Evolutionary conservation across 2,329 filamentous ascomycete species (phyloP).

Genomic region (Penicillium sp.): DNA sequence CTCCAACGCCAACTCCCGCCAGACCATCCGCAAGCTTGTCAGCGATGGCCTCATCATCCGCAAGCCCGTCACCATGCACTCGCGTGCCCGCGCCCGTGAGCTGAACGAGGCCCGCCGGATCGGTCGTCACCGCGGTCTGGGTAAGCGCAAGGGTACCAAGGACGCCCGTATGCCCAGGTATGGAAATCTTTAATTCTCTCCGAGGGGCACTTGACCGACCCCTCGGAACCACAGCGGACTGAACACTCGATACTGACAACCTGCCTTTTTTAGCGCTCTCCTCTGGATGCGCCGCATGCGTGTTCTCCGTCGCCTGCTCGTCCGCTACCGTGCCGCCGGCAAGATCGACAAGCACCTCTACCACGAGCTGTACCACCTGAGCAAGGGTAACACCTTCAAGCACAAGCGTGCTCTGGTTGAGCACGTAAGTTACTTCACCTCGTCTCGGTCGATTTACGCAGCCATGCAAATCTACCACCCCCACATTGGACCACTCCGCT

Average conservation of each 20-base stretch:
- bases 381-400: constrained; percentile 99
- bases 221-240: too few species aligned
- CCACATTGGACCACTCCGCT: constrained; percentile 10
- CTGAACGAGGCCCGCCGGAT: constrained; percentile 90
- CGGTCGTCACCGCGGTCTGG: constrained; percentile 96
- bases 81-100: constrained; percentile 89
- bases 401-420: constrained; percentile 99
- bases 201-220: too few species aligned
- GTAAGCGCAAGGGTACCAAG: constrained; percentile 99
- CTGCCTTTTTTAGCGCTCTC: constrained; percentile 62
- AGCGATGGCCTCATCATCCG: constrained; percentile 99
- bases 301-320: constrained; percentile 96
- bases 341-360: constrained; percentile 99
- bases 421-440: constrained; percentile 68
- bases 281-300: constrained; percentile 99
- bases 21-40: constrained; percentile 99
- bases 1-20: constrained; percentile 99
- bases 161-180: constrained; percentile 99
- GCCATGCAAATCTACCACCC: too few species aligned
- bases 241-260: constrained; percentile 21
- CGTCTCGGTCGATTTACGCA: too few species aligned
- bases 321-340: constrained; percentile 99
- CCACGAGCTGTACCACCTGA: constrained; percentile 99
- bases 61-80: constrained; percentile 99
- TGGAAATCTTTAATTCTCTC: constrained; percentile 30